These are phyloP conservation scores for Tricholoma bakamatsutake DNA, from an alignment of 768 basidiomycete genomes.

Conservation along the genomic window DNA sequence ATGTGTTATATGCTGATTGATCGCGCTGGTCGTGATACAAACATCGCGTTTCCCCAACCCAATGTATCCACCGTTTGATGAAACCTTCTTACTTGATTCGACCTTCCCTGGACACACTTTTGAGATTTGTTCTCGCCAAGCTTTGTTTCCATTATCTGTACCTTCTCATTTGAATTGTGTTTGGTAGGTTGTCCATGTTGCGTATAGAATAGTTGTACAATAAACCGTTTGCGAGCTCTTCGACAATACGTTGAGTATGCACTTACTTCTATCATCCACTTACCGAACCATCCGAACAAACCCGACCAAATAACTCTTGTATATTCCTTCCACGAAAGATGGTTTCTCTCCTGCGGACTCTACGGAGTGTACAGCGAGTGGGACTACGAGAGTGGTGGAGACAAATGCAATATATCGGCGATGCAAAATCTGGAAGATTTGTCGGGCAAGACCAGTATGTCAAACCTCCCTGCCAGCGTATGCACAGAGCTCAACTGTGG, in stretches of 20 bases:
- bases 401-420: conserved; percentile 89
- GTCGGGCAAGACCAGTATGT: conserved; percentile 83
- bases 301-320: conserved; percentile 23
- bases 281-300: conserved; percentile 20
- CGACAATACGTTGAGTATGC: too few species aligned
- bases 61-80: neutral
- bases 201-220: conserved; percentile 14
- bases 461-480: neutral
- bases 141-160: conserved; percentile 9
- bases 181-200: neutral
- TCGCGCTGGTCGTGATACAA: neutral
- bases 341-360: conserved; percentile 70
- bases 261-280: too few species aligned
- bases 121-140: neutral
- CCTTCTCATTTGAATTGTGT: conserved; percentile 1
- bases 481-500: conserved; percentile 3
- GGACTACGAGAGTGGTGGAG: conserved; percentile 87
- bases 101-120: conserved; percentile 10
- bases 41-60: neutral
- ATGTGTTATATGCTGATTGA: conserved; percentile 78
- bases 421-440: conserved; percentile 79
- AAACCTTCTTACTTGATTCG: conserved; percentile 13
- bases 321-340: conserved; percentile 25
- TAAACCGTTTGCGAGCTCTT: neutral
- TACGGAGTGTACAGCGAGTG: conserved; percentile 69